Evolutionary conservation across 2,329 filamentous ascomycete genomes (phyloP).

Genomic region (Ophiostoma piceae): DNA sequence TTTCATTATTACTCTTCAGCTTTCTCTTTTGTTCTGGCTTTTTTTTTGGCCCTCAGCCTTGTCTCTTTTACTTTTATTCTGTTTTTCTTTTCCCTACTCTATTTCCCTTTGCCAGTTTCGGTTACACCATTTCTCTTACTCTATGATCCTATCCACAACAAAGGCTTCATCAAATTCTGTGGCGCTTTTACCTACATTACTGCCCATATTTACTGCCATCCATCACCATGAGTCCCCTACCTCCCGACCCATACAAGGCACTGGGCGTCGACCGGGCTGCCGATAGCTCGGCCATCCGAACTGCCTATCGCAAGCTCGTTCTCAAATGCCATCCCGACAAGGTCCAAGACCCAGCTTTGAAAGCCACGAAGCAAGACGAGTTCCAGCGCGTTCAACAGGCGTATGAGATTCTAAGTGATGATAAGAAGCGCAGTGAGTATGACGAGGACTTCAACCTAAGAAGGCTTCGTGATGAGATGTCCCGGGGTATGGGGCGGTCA

Average conservation of each 20-base stretch:
- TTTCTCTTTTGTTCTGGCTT: background rate
- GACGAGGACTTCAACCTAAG: constrained; percentile 68
- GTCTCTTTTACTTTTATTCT: background rate
- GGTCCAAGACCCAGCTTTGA: constrained; percentile 69
- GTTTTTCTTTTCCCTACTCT: background rate
- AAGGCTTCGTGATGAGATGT: constrained; percentile 54
- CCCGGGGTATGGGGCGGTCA: constrained; percentile 40
- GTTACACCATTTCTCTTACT: background rate
- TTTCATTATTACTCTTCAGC: background rate
- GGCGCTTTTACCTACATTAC: background rate
- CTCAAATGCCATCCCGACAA: constrained; percentile 91
- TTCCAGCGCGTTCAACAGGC: constrained; percentile 91
- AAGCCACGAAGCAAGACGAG: constrained; percentile 73
- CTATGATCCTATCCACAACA: background rate
- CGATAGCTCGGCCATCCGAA: constrained; percentile 65
- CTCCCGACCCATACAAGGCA: constrained; percentile 72
- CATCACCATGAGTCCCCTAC: constrained; percentile 3
- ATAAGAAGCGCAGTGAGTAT: constrained; percentile 65
- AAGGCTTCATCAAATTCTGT: background rate
- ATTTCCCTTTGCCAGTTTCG: background rate
- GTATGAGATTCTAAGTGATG: constrained; percentile 83
- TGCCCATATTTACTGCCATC: no score
- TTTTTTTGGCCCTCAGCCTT: background rate
- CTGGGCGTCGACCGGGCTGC: constrained; percentile 71
- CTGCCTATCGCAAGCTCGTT: constrained; percentile 77